These are phyloP conservation scores for Pontederia crassipes DNA, from an alignment of 176 grass and related monocot species.

Conservation along the genomic window DNA sequence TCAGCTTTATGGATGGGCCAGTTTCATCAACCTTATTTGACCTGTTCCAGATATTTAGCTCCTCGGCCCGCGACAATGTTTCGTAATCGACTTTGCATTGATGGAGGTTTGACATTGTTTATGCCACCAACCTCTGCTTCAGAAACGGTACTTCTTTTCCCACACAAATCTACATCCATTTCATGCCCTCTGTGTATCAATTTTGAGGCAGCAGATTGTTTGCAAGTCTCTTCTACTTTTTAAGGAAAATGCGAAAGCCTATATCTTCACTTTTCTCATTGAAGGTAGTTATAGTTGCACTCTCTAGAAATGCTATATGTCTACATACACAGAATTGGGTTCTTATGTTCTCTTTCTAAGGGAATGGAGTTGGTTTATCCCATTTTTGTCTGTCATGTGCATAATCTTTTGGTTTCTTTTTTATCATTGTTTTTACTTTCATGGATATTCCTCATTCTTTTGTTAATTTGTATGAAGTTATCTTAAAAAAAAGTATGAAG, in stretches of 20 bases:
- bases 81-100: slow-evolving; percentile 76
- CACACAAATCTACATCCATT: slow-evolving; percentile 4
- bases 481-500: no score
- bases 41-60: slow-evolving; percentile 58
- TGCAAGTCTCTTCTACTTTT: not conserved
- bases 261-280: not conserved
- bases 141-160: slow-evolving; percentile 40
- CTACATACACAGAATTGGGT: no score
- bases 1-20: slow-evolving; percentile 9
- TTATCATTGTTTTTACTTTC: no score
- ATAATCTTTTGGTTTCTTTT: no score
- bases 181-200: not conserved
- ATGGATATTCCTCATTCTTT: no score
- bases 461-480: no score
- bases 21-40: slow-evolving; percentile 8
- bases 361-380: no score
- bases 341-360: no score
- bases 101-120: slow-evolving; percentile 92
- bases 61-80: slow-evolving; percentile 66
- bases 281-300: not conserved
- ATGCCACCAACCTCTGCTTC: slow-evolving; percentile 96
- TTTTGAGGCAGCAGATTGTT: not conserved
- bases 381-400: no score
- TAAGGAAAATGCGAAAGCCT: not conserved
- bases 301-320: no score